Conservation (phyloP, 139 green algal genomes). For the Prasinococcaceae sp. region DNA sequence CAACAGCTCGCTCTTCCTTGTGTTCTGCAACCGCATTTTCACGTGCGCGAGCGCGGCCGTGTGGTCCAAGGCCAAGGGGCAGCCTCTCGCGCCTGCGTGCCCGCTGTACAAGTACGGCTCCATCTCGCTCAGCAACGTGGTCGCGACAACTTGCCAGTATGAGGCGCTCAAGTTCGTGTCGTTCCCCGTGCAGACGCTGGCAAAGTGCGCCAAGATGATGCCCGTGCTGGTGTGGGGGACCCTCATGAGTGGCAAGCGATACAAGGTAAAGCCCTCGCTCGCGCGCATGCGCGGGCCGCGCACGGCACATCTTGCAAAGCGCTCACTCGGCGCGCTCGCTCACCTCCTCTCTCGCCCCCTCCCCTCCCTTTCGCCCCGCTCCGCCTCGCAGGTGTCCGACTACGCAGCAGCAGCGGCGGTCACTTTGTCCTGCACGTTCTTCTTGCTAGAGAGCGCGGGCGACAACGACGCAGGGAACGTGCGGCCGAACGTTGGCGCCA, state of each 20-base stretch:
- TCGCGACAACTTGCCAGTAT: conserved; percentile 87
- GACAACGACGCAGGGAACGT: conserved; percentile 2
- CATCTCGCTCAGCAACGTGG: conserved; percentile 66
- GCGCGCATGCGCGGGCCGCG: too few relatives aligned
- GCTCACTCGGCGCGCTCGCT: too few relatives aligned
- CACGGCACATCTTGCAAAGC: too few relatives aligned
- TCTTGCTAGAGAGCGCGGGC: too few relatives aligned
- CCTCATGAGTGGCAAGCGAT: conserved; percentile 66
- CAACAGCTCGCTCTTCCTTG: conserved; percentile 72
- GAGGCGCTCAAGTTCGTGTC: conserved; percentile 84
- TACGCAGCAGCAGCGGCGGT: too few relatives aligned
- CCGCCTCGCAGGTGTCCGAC: not conserved
- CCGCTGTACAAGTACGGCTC: conserved; percentile 40
- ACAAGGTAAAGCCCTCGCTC: conserved; percentile 53
- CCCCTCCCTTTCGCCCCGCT: conserved; percentile 29
- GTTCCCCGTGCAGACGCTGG: conserved; percentile 58
- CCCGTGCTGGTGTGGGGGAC: conserved; percentile 89
- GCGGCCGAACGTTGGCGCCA: too few relatives aligned
- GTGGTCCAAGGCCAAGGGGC: too few relatives aligned
- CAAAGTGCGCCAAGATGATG: conserved; percentile 83
- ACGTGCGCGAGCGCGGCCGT: conserved; percentile 36
- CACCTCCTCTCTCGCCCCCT: too few relatives aligned
- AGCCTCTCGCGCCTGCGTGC: conserved; percentile 23
- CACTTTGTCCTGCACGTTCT: too few relatives aligned
- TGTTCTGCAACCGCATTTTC: conserved; percentile 78